Base-by-base conservation (phyloP, 495 filamentous ascomycete species). In the Aspergillus coremiiformis region DNA sequence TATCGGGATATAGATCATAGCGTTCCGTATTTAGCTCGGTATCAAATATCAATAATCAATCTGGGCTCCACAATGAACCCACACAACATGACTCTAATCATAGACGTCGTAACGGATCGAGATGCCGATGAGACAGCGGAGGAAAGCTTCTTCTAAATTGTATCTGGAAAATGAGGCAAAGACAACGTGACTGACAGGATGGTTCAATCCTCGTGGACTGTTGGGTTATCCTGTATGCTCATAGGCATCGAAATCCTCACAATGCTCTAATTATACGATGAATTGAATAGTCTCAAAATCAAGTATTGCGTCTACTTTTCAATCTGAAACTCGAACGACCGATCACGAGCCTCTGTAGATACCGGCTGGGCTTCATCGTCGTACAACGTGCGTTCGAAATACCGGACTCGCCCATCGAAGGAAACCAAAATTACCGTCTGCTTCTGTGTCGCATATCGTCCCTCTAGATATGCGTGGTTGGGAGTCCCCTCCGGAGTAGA, bases 361-460 rank as follows among this genome's bases (percentile, higher is more conserved):
- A 84, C 66, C 4, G 74, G 70, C 33, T 75, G 75, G 3, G 76
- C 84, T n/a, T 80, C 56, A 5, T 68, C 60, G 64, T 88, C 85
- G 62, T 74, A 89, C 48, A 93, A 67, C 21, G 85, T 83, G 51
- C 89, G 76, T 66, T 93, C 89, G 37, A 79, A 69, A 61, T 83
- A 92, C 2, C 78, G 82, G 22, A 89, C 78, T 49, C 80, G 78
- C 6, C 87, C 87, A n/a, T 81, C 73, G 68, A 77, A 78, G 52
- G 84, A 81, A 12, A 92, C 79, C 17, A 93, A 71, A 26, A 95
- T 69, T 14, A 93, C 73, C 0, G 86, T 89, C 73, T 95, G 88
- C 54, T 86, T 80, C 63, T 90, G 85, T 3, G 89, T 95, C 15
- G 88, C 89, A 69, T 95, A 93, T 60, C 77, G 72, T 39, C 57